Conservation (phyloP, 2,329 filamentous ascomycete species). For the Fusarium palustre region DNA sequence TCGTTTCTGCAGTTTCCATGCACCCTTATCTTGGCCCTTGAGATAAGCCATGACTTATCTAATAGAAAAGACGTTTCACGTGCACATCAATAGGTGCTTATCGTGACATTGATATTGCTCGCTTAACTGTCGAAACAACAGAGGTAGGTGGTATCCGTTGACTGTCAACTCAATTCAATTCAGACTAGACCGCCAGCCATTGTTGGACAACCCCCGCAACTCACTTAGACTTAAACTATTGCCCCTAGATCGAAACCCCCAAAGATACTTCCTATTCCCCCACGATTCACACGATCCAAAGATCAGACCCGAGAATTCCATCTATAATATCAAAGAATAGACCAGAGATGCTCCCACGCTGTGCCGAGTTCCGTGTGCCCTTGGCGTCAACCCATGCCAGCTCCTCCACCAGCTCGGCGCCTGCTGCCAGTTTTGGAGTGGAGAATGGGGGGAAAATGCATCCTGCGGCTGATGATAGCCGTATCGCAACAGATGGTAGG, state of each 20-base stretch:
- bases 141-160: background rate
- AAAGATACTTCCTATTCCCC: constrained; percentile 29
- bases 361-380: constrained; percentile 42
- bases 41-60: background rate
- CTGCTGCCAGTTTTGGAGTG: constrained; percentile 34
- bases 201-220: constrained; percentile 29
- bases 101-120: constrained; percentile 11
- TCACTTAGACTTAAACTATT: constrained; percentile 10
- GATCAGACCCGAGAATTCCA: constrained; percentile 2
- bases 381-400: constrained; percentile 19
- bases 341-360: constrained; percentile 18
- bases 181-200: background rate
- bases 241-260: constrained; percentile 24
- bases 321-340: constrained; percentile 15
- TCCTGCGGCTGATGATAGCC: constrained; percentile 25
- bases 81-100: constrained; percentile 6
- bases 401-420: constrained; percentile 36
- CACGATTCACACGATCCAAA: constrained; percentile 16
- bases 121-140: constrained; percentile 12
- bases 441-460: constrained; percentile 30
- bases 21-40: constrained; percentile 4
- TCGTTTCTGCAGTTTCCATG: background rate
- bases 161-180: background rate
- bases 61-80: background rate
- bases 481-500: constrained; percentile 15